Percentiles rank a stretch among this genome's conserved stretches.
Evolutionary conservation across 768 basidiomycete genomes (phyloP).

Genomic region (Dacryopinax primogenitus): DNA sequence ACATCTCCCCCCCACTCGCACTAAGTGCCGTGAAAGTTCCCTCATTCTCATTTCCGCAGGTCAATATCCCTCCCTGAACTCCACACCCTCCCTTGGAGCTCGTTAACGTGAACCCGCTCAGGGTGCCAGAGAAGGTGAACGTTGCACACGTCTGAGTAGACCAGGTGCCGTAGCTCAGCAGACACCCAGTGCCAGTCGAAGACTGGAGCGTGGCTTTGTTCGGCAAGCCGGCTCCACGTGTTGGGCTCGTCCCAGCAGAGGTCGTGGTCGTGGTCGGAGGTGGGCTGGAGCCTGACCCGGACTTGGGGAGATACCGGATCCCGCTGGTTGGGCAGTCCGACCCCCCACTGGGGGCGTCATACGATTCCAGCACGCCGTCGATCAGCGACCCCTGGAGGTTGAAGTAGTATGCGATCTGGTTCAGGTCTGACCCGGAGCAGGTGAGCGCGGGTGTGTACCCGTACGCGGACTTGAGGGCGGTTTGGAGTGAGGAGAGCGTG

Average conservation of each 20-base stretch:
- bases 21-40: conserved; percentile 38
- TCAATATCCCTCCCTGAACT: conserved; percentile 34
- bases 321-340: conserved; percentile 39
- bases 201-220: conserved; percentile 20
- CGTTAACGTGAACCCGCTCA: conserved; percentile 42
- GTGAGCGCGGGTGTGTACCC: conserved; percentile 39
- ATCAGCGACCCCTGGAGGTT: conserved; percentile 48
- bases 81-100: conserved; percentile 49
- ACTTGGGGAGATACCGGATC: conserved; percentile 49
- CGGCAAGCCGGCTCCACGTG: not conserved
- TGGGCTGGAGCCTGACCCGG: conserved; percentile 23
- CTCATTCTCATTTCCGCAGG: conserved; percentile 38
- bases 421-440: conserved; percentile 32
- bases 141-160: conserved; percentile 50
- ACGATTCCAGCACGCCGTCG: conserved; percentile 53
- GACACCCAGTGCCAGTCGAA: conserved; percentile 35
- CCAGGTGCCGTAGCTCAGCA: conserved; percentile 46
- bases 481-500: conserved; percentile 39
- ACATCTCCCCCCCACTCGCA: conserved; percentile 36
- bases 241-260: not conserved
- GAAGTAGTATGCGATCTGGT: conserved; percentile 48
- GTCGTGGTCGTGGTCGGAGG: conserved; percentile 20
- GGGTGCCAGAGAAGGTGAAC: conserved; percentile 37
- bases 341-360: conserved; percentile 16
- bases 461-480: conserved; percentile 45